These are phyloP conservation scores for Pinus albicaulis DNA, from an alignment of 75 land plant species.

Conservation along the genomic window DNA sequence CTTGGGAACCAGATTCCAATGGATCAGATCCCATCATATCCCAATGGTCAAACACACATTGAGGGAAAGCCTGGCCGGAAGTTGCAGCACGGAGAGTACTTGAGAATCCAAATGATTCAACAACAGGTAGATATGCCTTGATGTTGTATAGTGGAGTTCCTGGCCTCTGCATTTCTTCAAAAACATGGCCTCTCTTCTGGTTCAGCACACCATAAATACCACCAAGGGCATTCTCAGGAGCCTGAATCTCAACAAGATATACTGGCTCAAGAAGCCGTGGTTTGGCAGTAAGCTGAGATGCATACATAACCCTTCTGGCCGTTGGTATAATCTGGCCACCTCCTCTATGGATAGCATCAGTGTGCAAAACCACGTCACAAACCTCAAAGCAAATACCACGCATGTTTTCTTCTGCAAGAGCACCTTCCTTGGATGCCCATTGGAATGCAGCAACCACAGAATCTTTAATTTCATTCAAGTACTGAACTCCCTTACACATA, in stretches of 20 bases:
- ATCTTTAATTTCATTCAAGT: slow-evolving; percentile 65
- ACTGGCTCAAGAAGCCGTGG: slow-evolving; percentile 57
- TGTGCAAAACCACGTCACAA: slow-evolving; percentile 72
- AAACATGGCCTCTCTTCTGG: slow-evolving; percentile 70
- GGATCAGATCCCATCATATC: slow-evolving; percentile 44
- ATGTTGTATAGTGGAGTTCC: slow-evolving; percentile 79
- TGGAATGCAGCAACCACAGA: slow-evolving; percentile 80
- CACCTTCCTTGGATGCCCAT: slow-evolving; percentile 79
- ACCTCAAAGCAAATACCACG: slow-evolving; percentile 65
- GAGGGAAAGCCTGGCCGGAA: slow-evolving; percentile 81
- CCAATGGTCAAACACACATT: slow-evolving; percentile 80
- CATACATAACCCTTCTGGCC: slow-evolving; percentile 63
- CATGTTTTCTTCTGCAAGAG: slow-evolving; percentile 76
- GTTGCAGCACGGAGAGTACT: slow-evolving; percentile 62
- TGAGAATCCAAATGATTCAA: slow-evolving; percentile 75
- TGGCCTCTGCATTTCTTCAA: slow-evolving; percentile 76
- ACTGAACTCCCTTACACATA: slow-evolving; percentile 69
- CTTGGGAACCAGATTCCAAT: slow-evolving; percentile 25
- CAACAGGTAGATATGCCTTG: slow-evolving; percentile 74
- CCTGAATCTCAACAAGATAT: slow-evolving; percentile 68
- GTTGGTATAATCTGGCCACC: slow-evolving; percentile 75
- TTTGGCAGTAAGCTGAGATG: slow-evolving; percentile 58
- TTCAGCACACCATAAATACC: slow-evolving; percentile 63
- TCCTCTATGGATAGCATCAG: slow-evolving; percentile 78
- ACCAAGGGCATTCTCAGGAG: slow-evolving; percentile 61